Conservation (phyloP, 305 asterid genomes). For the Solanum hybrid region DNA sequence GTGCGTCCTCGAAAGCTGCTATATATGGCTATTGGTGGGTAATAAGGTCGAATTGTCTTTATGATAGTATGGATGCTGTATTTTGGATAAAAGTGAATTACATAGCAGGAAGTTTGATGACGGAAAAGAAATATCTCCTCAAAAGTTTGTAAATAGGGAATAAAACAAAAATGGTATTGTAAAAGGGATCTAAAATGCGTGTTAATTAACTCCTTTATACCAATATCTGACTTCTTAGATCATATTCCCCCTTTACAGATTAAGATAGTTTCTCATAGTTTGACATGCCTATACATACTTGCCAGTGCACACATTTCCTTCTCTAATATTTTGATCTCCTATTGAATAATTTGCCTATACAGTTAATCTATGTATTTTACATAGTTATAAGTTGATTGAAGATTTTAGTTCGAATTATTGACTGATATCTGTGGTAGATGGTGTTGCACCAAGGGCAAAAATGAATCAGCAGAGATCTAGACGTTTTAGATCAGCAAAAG, state of each 20-base stretch:
- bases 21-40: conserved; percentile 97
- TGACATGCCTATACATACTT: neutral
- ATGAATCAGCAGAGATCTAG: conserved; percentile 98
- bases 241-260: neutral
- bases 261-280: neutral
- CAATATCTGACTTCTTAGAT: neutral
- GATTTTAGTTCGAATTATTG: conserved; percentile 13
- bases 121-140: neutral
- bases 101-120: neutral
- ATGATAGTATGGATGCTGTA: conserved; percentile 1
- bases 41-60: conserved; percentile 6
- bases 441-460: conserved; percentile 98
- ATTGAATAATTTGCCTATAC: neutral
- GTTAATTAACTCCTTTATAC: neutral
- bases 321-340: neutral
- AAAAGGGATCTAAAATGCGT: neutral
- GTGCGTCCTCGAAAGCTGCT: conserved; percentile 90
- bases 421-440: conserved; percentile 49
- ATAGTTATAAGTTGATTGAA: conserved; percentile 7
- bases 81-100: neutral
- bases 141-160: neutral
- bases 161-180: neutral
- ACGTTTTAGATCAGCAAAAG: conserved; percentile 97
- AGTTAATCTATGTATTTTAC: neutral
- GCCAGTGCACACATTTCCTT: neutral